Conservation (phyloP, 2,329 filamentous ascomycete species). For the Curvularia eragrostidis region DNA sequence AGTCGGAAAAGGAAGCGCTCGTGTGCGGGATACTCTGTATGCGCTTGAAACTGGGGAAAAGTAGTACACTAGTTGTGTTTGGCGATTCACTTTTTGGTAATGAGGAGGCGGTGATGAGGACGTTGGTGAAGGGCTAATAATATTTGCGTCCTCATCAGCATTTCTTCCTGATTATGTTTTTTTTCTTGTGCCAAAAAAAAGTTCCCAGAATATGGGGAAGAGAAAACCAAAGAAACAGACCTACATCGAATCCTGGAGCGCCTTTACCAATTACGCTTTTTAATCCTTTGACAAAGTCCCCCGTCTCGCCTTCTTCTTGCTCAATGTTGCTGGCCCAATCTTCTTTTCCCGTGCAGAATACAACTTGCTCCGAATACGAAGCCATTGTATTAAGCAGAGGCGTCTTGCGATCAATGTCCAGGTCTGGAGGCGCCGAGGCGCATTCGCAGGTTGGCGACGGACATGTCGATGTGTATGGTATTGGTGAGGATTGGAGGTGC, state of each 20-base stretch:
- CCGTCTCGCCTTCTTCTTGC: slow-evolving; percentile 67
- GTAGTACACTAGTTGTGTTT: slow-evolving; percentile 61
- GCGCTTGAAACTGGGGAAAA: slow-evolving; percentile 85
- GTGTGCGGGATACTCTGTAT: slow-evolving; percentile 73
- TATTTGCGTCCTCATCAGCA: not conserved
- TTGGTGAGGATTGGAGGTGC: slow-evolving; percentile 19
- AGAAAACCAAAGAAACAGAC: slow-evolving; percentile 43
- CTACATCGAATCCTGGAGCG: slow-evolving; percentile 55
- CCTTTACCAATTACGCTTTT: slow-evolving; percentile 60
- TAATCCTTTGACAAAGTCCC: slow-evolving; percentile 70
- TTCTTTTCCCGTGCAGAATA: slow-evolving; percentile 79
- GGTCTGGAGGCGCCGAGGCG: slow-evolving; percentile 67
- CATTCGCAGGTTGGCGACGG: slow-evolving; percentile 80
- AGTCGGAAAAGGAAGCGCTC: slow-evolving; percentile 60
- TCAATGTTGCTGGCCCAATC: slow-evolving; percentile 89
- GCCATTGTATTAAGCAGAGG: slow-evolving; percentile 78
- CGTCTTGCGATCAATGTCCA: slow-evolving; percentile 76
- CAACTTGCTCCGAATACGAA: slow-evolving; percentile 78
- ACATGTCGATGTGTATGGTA: slow-evolving; percentile 57
- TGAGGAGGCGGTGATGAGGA: slow-evolving; percentile 78
- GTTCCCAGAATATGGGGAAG: not conserved
- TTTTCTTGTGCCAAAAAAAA: not conserved
- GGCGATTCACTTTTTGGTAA: slow-evolving; percentile 53
- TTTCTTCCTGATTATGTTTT: not conserved
- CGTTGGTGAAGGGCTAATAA: slow-evolving; percentile 80